Evolutionary conservation across 139 green algal genomes (phyloP), one percentile per base, ranked within the genome.

Genomic region (Chlorella sp.): DNA sequence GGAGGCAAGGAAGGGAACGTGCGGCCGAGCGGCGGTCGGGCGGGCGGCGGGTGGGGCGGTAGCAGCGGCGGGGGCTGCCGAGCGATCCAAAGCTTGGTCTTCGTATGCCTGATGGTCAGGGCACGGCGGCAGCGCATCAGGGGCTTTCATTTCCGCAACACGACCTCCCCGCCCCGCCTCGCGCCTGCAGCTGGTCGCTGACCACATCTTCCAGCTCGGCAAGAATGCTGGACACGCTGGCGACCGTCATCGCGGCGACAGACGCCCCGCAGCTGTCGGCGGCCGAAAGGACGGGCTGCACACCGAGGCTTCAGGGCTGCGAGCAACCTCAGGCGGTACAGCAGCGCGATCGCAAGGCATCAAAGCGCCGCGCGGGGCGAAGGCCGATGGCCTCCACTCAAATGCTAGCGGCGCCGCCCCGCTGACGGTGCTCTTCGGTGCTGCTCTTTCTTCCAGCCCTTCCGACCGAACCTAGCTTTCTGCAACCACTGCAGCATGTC

Each of bases 121-220:
- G 14, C 13, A 3, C 9, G 51, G 24, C 51, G 24, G 51, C 51
- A 60, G 51, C 14, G 51, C 51, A 11, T 24, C 13, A 3, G 51
- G 51, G 51, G 14, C 51, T 24, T 54, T 54, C 2, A 16, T 16
- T 60, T 2, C 51, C 24, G 51, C 51, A 11, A 60, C 7, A 60
- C 13, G 13, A 16, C 51, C 51, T 24, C 13, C 51, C 51, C 51
- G 51, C 51, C 51, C 69, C 8, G 38, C 28, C 34, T 20, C 72
- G 43, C 75, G 78, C 83, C 75, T 87, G 64, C 46, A 84, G 62
- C 62, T 77, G 75, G 38, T 83, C 74, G n/a, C 83, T 65, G 34
- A 83, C 75, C 1, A 87, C 32, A 41, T 83, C 83, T 1, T 87
- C 43, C 41, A 78, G 62, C 40, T 87, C 74, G 34, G 44, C 16